A percentile compares a stretch with the other conserved stretches of the same genome.
Evolutionary conservation across 129 eudicot species (phyloP).

Genomic region (Artemisia argyi): DNA sequence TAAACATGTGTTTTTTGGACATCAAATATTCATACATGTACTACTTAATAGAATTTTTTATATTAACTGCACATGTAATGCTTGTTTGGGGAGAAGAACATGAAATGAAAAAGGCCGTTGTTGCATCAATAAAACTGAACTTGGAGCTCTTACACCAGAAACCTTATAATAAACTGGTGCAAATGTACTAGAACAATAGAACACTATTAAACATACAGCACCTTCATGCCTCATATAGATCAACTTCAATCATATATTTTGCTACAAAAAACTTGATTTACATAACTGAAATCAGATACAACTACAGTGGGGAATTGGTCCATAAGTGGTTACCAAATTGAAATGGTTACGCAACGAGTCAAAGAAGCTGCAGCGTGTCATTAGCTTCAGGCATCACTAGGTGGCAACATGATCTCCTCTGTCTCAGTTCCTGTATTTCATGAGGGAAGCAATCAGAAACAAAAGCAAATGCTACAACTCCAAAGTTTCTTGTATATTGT

Average conservation of each 20-base stretch:
- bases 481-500: neutral
- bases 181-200: slow-evolving; percentile 8
- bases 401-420: slow-evolving; percentile 32
- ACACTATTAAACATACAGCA: slow-evolving; percentile 20
- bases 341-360: neutral
- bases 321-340: slow-evolving; percentile 10
- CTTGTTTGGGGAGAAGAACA: too few relatives aligned
- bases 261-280: slow-evolving; percentile 35
- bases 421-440: slow-evolving; percentile 22
- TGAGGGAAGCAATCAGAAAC: slow-evolving; percentile 4
- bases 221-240: slow-evolving; percentile 21
- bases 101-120: too few relatives aligned
- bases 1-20: too few relatives aligned
- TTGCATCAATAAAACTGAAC: too few relatives aligned
- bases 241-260: slow-evolving; percentile 23
- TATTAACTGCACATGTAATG: too few relatives aligned
- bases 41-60: too few relatives aligned
- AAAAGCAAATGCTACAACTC: neutral
- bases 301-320: slow-evolving; percentile 18
- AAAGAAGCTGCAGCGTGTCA: neutral
- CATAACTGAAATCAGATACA: slow-evolving; percentile 20
- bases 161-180: neutral
- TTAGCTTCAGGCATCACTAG: slow-evolving; percentile 25
- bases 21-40: too few relatives aligned
- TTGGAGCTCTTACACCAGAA: too few relatives aligned